Base-by-base conservation (phyloP, 1,284 basidiomycete species). In the Ganoderma lucidum region DNA sequence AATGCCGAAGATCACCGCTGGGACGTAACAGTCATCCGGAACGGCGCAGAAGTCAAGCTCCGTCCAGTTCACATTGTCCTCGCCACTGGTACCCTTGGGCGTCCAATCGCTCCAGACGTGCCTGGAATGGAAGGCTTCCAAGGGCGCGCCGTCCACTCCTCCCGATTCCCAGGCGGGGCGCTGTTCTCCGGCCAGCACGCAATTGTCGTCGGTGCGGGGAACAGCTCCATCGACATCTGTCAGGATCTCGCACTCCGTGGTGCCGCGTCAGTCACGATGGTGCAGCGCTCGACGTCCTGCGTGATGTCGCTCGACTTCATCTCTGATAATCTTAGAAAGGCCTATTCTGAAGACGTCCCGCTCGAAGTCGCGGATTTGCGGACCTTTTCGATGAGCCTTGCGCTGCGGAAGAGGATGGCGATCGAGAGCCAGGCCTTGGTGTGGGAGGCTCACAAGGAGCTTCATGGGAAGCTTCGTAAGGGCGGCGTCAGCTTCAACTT, bases 1-100 rank as follows among this genome's bases (percentile, higher is more conserved):
- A 82, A 88, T 72, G 71, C 77, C 4, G 73, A 75, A 1, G 82
- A 79, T 9, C 77, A 82, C 9, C 81, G 80, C 62, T 92, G 89
- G 91, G 75, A 81, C 55, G 84, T 91, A 14, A 82, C 78, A 6
- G 79, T 91, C 35, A 72, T 82, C 58, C 80, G 79, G 17, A 78
- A 83, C 56, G 84, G 82, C 0, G 74, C 76, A n/a, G 79, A 82
- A 35, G 81, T 86, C 3, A 74, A 78, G 12, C 82, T 92, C 66
- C 82, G 79, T 4, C 87, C 89, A 37, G 84, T 83, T 17, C 87
- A 90, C 73, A 75, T 91, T 65, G 79, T 93, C n/a, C 82, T 92
- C 66, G 89, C 90, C 0, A 86, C 85, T 0, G 89, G 90, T 5
- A 80, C 82, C 0, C 85, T 85, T 6, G 86, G 85, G 12, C 79